Evolutionary conservation across 2,329 filamentous ascomycete genomes (phyloP).

Genomic region (Curvularia eragrostidis): DNA sequence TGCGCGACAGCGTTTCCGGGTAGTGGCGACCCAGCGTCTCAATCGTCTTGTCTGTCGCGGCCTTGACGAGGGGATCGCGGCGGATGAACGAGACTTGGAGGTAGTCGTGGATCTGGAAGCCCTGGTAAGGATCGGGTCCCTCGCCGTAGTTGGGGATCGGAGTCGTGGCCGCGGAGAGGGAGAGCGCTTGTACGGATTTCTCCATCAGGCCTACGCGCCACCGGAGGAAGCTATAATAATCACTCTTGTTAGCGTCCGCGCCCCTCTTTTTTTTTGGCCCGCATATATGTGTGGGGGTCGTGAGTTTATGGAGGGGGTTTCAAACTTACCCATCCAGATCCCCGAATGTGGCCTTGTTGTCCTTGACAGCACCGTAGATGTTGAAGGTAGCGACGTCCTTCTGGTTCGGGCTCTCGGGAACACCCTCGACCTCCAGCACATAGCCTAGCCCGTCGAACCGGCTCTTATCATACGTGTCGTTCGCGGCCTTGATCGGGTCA

Average conservation of each 20-base stretch:
- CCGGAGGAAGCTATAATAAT: conserved; percentile 73
- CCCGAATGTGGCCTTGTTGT: conserved; percentile 80
- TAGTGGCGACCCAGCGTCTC: conserved; percentile 81
- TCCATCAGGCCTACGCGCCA: conserved; percentile 95
- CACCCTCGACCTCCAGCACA: conserved; percentile 71
- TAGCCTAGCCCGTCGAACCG: conserved; percentile 84
- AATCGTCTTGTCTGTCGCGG: conserved; percentile 81
- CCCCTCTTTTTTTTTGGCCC: not conserved
- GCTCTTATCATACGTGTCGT: conserved; percentile 66
- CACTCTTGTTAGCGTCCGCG: not conserved
- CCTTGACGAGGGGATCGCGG: conserved; percentile 76
- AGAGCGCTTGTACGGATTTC: conserved; percentile 75
- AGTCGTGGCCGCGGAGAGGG: conserved; percentile 70
- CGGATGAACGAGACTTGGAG: conserved; percentile 85
- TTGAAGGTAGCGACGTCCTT: conserved; percentile 86
- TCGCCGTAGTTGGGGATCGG: conserved; percentile 72
- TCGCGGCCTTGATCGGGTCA: conserved; percentile 70
- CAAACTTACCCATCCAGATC: conserved; percentile 72
- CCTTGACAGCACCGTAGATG: conserved; percentile 87
- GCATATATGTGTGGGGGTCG: not conserved
- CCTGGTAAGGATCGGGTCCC: conserved; percentile 81
- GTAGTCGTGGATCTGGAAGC: conserved; percentile 94
- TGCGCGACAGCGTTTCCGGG: conserved; percentile 85
- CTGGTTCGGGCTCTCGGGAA: conserved; percentile 59
- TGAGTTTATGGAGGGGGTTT: not conserved